Evolutionary conservation across 371 early-diverging fungal genomes (phyloP).

Genomic region (Rhizomucor pusillus): DNA sequence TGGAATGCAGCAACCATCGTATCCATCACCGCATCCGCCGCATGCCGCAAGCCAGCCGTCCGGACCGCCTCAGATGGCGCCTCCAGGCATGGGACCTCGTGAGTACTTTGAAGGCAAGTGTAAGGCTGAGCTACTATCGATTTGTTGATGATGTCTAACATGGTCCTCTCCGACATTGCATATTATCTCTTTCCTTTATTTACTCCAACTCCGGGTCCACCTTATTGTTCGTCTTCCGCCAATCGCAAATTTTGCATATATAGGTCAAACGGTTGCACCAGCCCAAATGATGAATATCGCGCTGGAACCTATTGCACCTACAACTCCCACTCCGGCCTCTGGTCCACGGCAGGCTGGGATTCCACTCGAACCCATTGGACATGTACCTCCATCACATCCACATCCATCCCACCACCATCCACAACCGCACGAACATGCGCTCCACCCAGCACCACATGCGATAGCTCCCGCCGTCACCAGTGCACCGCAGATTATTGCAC

Average conservation of each 20-base stretch:
- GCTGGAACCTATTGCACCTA: slow-evolving; percentile 1
- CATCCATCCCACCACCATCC: too few relatives aligned
- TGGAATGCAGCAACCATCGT: slow-evolving; percentile 6
- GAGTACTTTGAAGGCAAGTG: slow-evolving; percentile 14
- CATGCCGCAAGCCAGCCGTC: slow-evolving; percentile 12
- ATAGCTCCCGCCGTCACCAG: slow-evolving; percentile 1
- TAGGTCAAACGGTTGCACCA: slow-evolving; percentile 13
- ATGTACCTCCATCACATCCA: not conserved
- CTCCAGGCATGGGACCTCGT: slow-evolving; percentile 7
- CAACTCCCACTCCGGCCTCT: not conserved
- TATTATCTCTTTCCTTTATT: slow-evolving; percentile 3
- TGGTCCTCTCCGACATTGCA: slow-evolving; percentile 4
- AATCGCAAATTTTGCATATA: not conserved
- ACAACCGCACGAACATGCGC: too few relatives aligned
- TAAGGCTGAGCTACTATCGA: not conserved
- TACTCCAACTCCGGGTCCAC: not conserved
- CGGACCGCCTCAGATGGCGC: slow-evolving; percentile 1
- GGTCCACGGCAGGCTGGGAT: too few relatives aligned
- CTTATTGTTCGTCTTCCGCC: not conserved
- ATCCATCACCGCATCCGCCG: slow-evolving; percentile 11
- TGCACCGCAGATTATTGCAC: not conserved
- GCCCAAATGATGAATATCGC: slow-evolving; percentile 16
- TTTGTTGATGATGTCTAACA: not conserved
- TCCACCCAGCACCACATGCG: too few relatives aligned
- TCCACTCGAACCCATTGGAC: slow-evolving; percentile 9